These are phyloP conservation scores for Vigna angularis DNA, from an alignment of 306 rosid genomes.

Conservation along the genomic window DNA sequence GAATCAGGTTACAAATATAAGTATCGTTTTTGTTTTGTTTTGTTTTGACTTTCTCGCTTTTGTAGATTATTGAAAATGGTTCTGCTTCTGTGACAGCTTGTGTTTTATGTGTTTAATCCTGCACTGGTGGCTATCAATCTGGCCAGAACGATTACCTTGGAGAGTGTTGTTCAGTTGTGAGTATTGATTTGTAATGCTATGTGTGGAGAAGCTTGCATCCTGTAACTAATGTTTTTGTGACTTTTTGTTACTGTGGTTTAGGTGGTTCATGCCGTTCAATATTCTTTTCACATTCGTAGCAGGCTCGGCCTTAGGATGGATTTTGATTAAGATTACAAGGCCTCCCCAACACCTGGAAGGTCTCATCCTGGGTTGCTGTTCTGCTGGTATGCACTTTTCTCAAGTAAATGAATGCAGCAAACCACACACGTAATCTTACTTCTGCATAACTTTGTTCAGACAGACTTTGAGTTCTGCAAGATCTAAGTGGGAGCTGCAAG, in stretches of 20 bases:
- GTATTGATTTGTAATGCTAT: constrained; percentile 33
- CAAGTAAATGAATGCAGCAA: not conserved
- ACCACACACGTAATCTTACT: not conserved
- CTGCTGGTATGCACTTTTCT: constrained; percentile 53
- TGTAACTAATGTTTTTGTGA: not conserved
- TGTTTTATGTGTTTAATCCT: constrained; percentile 67
- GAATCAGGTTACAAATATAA: constrained; percentile 47
- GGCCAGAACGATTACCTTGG: constrained; percentile 55
- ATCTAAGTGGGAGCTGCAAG: not conserved
- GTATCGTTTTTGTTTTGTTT: not conserved
- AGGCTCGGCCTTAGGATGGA: constrained; percentile 65
- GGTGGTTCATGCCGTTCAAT: constrained; percentile 73
- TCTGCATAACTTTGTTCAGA: not conserved
- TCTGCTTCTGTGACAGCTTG: constrained; percentile 52
- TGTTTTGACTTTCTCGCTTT: not conserved
- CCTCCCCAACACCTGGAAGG: constrained; percentile 61
- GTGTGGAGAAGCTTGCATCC: too few relatives aligned
- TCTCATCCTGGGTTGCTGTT: constrained; percentile 59
- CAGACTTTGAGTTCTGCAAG: not conserved
- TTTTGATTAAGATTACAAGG: constrained; percentile 55
- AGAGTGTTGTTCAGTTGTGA: constrained; percentile 51
- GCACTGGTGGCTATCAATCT: constrained; percentile 57
- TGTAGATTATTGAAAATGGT: constrained; percentile 13
- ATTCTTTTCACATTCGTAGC: constrained; percentile 52
- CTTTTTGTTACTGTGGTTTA: constrained; percentile 25